A percentile compares a stretch with the other conserved stretches of the same genome.
Conservation (phyloP, 257 asterid species). For the Catharanthus roseus region DNA sequence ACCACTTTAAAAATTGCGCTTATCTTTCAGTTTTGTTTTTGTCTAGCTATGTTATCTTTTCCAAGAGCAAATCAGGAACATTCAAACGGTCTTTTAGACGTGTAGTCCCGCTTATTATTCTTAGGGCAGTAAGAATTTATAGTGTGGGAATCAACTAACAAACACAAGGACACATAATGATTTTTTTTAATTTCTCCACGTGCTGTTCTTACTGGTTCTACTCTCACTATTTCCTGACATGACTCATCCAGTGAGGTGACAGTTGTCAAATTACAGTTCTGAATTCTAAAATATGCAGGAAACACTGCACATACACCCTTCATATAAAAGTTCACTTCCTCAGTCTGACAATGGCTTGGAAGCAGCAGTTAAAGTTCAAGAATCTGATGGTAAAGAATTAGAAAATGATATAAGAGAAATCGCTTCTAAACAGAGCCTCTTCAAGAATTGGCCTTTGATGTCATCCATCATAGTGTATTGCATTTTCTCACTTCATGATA, state of each 20-base stretch:
- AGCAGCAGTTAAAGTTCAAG: slow-evolving; percentile 22
- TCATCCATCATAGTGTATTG: slow-evolving; percentile 71
- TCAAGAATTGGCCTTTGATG: slow-evolving; percentile 67
- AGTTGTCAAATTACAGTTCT: background rate
- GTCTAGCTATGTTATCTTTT: background rate
- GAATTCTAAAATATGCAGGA: slow-evolving; percentile 41
- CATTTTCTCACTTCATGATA: slow-evolving; percentile 80
- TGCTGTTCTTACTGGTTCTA: background rate
- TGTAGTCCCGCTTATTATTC: background rate
- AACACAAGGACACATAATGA: background rate
- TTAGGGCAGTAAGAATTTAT: background rate
- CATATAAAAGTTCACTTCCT: slow-evolving; percentile 18
- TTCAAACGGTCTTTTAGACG: background rate
- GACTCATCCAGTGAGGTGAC: background rate
- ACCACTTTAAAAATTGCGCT: background rate
- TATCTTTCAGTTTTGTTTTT: too few species aligned
- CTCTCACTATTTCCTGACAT: background rate
- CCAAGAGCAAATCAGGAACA: background rate
- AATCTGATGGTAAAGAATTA: slow-evolving; percentile 14
- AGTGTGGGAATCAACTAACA: background rate
- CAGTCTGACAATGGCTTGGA: slow-evolving; percentile 26
- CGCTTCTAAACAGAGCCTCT: slow-evolving; percentile 31
- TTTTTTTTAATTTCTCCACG: background rate
- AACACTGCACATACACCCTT: slow-evolving; percentile 58
- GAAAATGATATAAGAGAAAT: slow-evolving; percentile 21